These are phyloP conservation scores for Metschnikowia noctiluminum DNA, from an alignment of 805 yeast species.

Conservation along the genomic window DNA sequence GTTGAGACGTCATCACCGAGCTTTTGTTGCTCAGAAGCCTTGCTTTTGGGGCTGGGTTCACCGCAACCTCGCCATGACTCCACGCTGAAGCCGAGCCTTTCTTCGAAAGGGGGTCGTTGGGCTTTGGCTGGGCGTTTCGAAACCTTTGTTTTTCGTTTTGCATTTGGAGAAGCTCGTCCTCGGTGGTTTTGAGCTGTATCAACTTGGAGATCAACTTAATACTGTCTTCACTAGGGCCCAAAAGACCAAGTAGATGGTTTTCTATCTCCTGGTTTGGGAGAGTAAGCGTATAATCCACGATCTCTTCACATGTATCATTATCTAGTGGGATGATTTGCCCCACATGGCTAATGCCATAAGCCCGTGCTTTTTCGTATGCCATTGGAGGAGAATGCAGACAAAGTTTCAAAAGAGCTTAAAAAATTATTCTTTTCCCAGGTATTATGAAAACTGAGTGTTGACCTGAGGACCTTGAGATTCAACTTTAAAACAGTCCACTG, in stretches of 20 bases:
- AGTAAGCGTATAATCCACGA: conserved; percentile 50
- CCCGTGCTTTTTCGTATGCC: conserved; percentile 21
- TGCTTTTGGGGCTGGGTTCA: conserved; percentile 5
- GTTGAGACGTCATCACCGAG: conserved; percentile 46
- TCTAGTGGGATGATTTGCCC: conserved; percentile 54
- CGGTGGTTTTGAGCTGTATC: conserved; percentile 36
- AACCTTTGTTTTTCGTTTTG: conserved; percentile 4
- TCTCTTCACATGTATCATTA: conserved; percentile 49
- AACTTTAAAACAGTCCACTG: no score
- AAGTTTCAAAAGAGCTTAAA: background rate
- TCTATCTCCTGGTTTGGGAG: conserved; percentile 48
- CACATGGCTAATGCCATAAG: conserved; percentile 27
- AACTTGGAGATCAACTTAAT: conserved; percentile 46
- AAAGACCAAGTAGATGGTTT: conserved; percentile 50
- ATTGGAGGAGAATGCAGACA: conserved; percentile 1
- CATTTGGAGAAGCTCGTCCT: conserved; percentile 12
- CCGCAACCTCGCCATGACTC: conserved; percentile 3
- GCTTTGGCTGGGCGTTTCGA: background rate
- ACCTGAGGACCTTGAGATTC: no score
- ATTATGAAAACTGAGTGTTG: no score
- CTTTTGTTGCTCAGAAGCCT: conserved; percentile 13
- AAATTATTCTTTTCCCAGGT: no score
- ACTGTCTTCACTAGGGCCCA: conserved; percentile 57
- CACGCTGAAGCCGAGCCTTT: conserved; percentile 2
- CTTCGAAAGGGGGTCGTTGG: conserved; percentile 2